These are phyloP conservation scores for Microcyclospora tardicrescens DNA, from an alignment of 2,329 filamentous ascomycete species.

Conservation along the genomic window DNA sequence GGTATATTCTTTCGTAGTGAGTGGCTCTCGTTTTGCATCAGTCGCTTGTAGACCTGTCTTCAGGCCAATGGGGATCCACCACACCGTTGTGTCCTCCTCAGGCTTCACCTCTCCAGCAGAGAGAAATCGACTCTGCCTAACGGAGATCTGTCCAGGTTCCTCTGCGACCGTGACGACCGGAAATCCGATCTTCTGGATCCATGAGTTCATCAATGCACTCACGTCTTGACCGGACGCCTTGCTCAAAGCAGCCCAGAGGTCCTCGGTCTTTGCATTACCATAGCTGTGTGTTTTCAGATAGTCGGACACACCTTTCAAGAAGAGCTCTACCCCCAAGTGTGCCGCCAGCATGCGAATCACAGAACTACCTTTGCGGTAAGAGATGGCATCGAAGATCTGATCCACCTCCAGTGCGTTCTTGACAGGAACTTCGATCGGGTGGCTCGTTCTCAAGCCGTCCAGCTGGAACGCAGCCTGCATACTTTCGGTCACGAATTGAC, in stretches of 20 bases:
- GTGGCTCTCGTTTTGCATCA: conserved; percentile 50
- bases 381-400: conserved; percentile 95
- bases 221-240: conserved; percentile 82
- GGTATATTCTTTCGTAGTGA: conserved; percentile 65
- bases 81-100: conserved; percentile 80
- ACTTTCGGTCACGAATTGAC: conserved; percentile 90
- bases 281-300: conserved; percentile 86
- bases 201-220: conserved; percentile 75
- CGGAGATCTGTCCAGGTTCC: conserved; percentile 64
- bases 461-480: conserved; percentile 85
- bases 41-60: conserved; percentile 58
- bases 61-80: conserved; percentile 89
- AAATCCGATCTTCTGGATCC: conserved; percentile 93
- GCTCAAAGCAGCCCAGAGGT: conserved; percentile 79
- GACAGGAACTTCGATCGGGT: conserved; percentile 92
- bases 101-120: conserved; percentile 81
- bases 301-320: conserved; percentile 76
- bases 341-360: conserved; percentile 92
- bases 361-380: conserved; percentile 91
- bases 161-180: conserved; percentile 80
- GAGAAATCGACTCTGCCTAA: conserved; percentile 82
- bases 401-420: conserved; percentile 89
- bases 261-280: conserved; percentile 78
- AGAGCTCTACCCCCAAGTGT: conserved; percentile 75
- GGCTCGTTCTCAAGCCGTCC: conserved; percentile 79